A percentile compares a stretch with the other conserved stretches of the same genome.
Conservation (phyloP, 2,329 filamentous ascomycete species). For the Sporothrix schenckii region DNA sequence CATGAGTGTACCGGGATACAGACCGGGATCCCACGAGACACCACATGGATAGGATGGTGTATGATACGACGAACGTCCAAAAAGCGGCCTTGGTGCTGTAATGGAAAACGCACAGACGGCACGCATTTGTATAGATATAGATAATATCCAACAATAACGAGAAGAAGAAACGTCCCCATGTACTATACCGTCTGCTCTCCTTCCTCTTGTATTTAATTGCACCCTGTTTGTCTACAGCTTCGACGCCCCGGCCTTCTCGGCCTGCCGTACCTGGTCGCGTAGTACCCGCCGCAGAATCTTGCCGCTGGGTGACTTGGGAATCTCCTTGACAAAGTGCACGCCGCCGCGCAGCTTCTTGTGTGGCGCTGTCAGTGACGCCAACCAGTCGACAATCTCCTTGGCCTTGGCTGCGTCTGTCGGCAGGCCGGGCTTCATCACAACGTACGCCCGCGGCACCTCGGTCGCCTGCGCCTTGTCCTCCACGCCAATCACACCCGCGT, state of each 20-base stretch:
- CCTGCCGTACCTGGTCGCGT: slow-evolving; percentile 47
- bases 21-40: not conserved
- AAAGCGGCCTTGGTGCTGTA: not conserved
- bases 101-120: slow-evolving; percentile 12
- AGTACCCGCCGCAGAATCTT: slow-evolving; percentile 53
- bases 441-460: slow-evolving; percentile 68
- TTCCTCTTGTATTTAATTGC: not conserved
- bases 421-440: slow-evolving; percentile 54
- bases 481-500: slow-evolving; percentile 66
- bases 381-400: slow-evolving; percentile 46
- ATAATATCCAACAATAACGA: slow-evolving; percentile 10
- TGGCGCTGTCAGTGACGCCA: slow-evolving; percentile 46
- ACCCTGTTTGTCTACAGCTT: slow-evolving; percentile 44
- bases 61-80: not conserved
- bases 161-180: not conserved
- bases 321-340: slow-evolving; percentile 66
- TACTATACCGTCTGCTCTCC: not conserved
- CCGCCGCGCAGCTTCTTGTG: slow-evolving; percentile 72
- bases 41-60: slow-evolving; percentile 3
- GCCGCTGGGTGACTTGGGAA: slow-evolving; percentile 70
- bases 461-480: slow-evolving; percentile 64
- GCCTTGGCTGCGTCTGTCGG: slow-evolving; percentile 42
- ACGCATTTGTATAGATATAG: not conserved
- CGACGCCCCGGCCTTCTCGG: slow-evolving; percentile 45
- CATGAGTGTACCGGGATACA: slow-evolving; percentile 40